Percentiles rank a stretch among this genome's conserved stretches.
phyloP scores from a whole-genome alignment of 805 yeast species.

The Wickerhamomyces bovis region DNA sequence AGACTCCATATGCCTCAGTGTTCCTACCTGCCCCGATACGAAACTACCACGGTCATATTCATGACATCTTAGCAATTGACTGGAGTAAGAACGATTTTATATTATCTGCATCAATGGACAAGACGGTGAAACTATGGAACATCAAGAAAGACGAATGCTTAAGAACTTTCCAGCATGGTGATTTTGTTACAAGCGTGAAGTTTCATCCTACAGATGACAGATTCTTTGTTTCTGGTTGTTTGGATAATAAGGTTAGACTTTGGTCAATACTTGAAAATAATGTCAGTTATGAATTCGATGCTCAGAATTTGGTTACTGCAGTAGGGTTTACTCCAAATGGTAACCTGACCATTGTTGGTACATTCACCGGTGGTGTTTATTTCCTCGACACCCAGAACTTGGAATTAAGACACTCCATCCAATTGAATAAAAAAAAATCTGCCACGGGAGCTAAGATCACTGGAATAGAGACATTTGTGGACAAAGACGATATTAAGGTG shows the following conservation, averaged over 20 bases:
- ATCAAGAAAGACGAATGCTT: constrained; percentile 59
- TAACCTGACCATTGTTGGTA: constrained; percentile 59
- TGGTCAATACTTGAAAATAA: constrained; percentile 79
- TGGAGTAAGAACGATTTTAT: constrained; percentile 88
- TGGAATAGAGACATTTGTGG: constrained; percentile 53
- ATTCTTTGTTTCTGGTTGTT: constrained; percentile 75
- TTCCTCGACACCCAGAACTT: constrained; percentile 62
- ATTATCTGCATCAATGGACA: constrained; percentile 77
- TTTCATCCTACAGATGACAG: constrained; percentile 87
- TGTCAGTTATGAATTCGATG: constrained; percentile 53
- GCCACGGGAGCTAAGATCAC: constrained; percentile 56
- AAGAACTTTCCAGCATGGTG: constrained; percentile 63
- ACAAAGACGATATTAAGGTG: constrained; percentile 33
- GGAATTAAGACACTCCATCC: constrained; percentile 37
- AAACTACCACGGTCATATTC: constrained; percentile 59
- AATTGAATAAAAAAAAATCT: constrained; percentile 35
- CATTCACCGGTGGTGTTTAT: constrained; percentile 66
- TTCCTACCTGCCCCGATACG: constrained; percentile 63
- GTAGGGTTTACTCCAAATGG: constrained; percentile 66
- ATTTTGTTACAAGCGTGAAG: constrained; percentile 71
- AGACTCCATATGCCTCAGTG: constrained; percentile 58
- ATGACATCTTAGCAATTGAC: constrained; percentile 66
- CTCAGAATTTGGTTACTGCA: constrained; percentile 68
- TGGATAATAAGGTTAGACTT: constrained; percentile 68
- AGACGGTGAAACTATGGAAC: constrained; percentile 82